A percentile compares a stretch with the other conserved stretches of the same genome.
Conservation (phyloP, 495 filamentous ascomycete genomes). For the Aspergillus coremiiformis region DNA sequence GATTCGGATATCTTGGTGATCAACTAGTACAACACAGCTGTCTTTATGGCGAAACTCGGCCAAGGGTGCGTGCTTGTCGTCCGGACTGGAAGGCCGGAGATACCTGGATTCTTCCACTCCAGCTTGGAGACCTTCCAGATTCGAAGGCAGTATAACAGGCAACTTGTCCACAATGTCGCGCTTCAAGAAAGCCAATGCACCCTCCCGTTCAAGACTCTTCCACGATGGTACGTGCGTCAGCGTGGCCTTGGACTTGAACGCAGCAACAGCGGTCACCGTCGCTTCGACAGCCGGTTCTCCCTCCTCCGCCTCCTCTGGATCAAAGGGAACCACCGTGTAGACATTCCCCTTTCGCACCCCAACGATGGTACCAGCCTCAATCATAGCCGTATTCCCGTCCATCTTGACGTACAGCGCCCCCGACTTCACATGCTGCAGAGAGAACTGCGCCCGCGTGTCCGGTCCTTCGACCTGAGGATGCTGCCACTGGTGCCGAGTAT, state of each 20-base stretch:
- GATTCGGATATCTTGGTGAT: background rate
- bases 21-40: background rate
- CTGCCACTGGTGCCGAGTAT: background rate
- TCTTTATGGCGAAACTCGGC: background rate
- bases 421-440: background rate
- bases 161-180: background rate
- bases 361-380: background rate
- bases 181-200: constrained; percentile 1
- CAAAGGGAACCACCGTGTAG: background rate
- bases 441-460: background rate
- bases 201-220: background rate
- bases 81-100: background rate
- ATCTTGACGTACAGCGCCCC: background rate
- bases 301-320: background rate
- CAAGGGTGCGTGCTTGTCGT: background rate
- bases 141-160: background rate
- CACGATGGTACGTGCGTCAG: background rate
- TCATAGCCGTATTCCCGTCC: background rate
- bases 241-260: background rate
- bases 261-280: background rate
- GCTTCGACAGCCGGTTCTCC: background rate
- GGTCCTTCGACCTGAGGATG: constrained; percentile 1
- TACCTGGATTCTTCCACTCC: background rate
- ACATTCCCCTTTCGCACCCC: background rate
- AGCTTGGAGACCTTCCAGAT: background rate